Evolutionary conservation across 345 rosid species (phyloP), one percentile per base, ranked within the genome.

Genomic region (Brassica incana): DNA sequence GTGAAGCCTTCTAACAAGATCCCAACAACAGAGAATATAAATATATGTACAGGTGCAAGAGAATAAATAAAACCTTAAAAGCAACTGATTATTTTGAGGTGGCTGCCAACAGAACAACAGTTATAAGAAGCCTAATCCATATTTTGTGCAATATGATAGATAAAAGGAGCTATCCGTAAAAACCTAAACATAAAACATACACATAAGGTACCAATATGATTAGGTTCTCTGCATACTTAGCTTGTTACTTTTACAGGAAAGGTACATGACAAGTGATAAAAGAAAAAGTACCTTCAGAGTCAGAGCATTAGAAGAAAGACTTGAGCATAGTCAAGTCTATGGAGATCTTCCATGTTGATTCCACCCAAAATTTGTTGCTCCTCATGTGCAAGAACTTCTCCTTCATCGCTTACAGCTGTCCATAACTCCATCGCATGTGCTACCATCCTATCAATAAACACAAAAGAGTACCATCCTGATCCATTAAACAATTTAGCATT

Each of bases 81-180:
- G 85, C 76, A 87, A 79, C 64, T 84, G 87, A 52, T 79, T 86
- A 74, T 85, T 80, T 80, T 83, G 90, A 80, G 87, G 87, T 76
- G 97, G 90, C 85, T 92, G 97, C 85, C 81, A 88, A 81, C 83
- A 83, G 84, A 95, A 83, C 78, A 95, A 84, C 74, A 81, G 83
- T 80, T 95, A 92, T 71, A 95, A 69, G 80, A 91, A 84, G 60
- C 89, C 85, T 93, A 91, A 78, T 74, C 99, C 99, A 71, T 88
- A 94, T 88, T 88, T 91, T 86, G 83, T 83, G 75, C 98, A 92
- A 3, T 94, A 92, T 67, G 89, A 69, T 86, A 95, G 83, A 85
- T 95, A 95, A 79, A 95, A 33, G 97, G 97, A 77, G 95, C 97
- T 61, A 92, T 91, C 99, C 92, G 93, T 62, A 78, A 40, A 56